Evolutionary conservation across 495 filamentous ascomycete genomes (phyloP), one percentile per base, ranked within the genome.

Genomic region (Venustampulla echinocandica): DNA sequence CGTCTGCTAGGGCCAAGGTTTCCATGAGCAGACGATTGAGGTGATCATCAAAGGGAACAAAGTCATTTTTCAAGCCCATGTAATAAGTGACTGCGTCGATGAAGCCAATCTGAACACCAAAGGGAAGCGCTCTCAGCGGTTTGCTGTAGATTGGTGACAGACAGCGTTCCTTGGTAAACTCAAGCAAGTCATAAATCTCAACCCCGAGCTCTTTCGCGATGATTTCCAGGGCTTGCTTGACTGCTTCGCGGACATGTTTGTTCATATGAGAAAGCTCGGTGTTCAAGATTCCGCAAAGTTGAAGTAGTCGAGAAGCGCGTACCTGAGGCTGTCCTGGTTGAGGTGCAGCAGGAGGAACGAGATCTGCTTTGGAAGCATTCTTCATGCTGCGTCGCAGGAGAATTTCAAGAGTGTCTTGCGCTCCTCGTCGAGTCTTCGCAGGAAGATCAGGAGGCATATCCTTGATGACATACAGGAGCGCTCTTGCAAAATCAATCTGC

Each of bases 61-160:
- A 87, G 44, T 89, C 82, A 34, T 83, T 78, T 53, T 90, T 85
- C 21, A 97, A 69, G 20, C 81, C 78, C 64, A 99, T 73, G 62
- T 87, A 93, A 62, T 89, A 97, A 0, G 86, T 92, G 53, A 99
- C 88, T 4, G 90, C 93, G 62, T 97, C 92, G 53, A 99, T 94
- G 60, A 90, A 97, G 9, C 92, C 93, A 57, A 99, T 97, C 62
- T 99, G 93, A 1, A 81, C 85, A 3, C 84, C 71, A 58, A 96
- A 96, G 1, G 90, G 90, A 43, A 99, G 65, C 2, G 93, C 93
- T 41, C 93, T 76, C 19, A 99, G 63, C 21, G 93, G 93, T 65
- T 99, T 99, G 56, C 82, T 84, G 69, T 88, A 99, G 42, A 99
- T 95, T 0, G 88, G 84, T 49, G 75, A 73, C 10, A 97, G 71